A percentile compares a stretch with the other conserved stretches of the same genome.
Conservation (phyloP, 2,329 filamentous ascomycete species). For the Myriosclerotinia duriaeana region DNA sequence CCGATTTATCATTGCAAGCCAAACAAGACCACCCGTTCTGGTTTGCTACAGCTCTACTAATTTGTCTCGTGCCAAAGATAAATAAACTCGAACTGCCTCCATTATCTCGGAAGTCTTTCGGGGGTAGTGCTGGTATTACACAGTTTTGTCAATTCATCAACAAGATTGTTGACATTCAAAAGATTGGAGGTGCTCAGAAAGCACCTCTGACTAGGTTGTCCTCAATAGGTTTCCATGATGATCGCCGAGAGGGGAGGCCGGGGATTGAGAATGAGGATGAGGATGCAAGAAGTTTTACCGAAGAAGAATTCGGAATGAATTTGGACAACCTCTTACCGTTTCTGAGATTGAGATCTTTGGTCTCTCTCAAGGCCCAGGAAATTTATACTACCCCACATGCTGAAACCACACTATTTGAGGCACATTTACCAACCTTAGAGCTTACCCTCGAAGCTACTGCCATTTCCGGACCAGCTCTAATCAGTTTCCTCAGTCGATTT, state of each 20-base stretch:
- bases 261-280: not conserved
- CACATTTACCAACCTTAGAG: not conserved
- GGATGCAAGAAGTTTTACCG: too few species aligned
- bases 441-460: not conserved
- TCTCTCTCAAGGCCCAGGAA: not conserved
- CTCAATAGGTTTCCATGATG: not conserved
- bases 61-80: not conserved
- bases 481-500: not conserved
- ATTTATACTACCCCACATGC: not conserved
- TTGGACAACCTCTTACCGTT: not conserved
- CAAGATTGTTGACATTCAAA: not conserved
- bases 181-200: not conserved
- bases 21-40: not conserved
- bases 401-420: not conserved
- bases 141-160: not conserved
- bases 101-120: not conserved
- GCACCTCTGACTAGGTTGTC: not conserved
- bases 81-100: not conserved
- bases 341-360: not conserved
- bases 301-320: not conserved
- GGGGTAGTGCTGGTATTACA: not conserved
- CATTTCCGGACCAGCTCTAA: not conserved
- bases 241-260: too few species aligned
- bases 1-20: too few species aligned
- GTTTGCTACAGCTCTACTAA: not conserved